These are phyloP conservation scores for Ogataea methanolica DNA, from an alignment of 805 yeast species.

Conservation along the genomic window DNA sequence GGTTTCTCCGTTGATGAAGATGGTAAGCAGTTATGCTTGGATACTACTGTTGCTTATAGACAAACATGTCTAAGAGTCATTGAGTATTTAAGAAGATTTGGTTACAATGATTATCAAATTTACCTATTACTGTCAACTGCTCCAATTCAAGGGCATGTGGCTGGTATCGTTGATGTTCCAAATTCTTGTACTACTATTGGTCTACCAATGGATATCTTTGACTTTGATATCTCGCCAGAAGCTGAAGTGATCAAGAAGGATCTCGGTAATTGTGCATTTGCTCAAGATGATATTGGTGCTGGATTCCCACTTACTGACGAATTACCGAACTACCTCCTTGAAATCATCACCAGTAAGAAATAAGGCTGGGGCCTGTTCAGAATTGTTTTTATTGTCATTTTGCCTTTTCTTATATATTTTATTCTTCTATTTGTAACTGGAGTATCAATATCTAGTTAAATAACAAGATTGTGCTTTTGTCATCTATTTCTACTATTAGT, in stretches of 20 bases:
- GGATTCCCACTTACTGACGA: conserved; percentile 18
- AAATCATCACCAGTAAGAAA: conserved; percentile 11
- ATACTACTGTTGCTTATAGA: conserved; percentile 47
- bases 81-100: conserved; percentile 45
- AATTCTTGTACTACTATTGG: conserved; percentile 49
- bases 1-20: conserved; percentile 48
- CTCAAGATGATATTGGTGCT: conserved; percentile 14
- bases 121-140: conserved; percentile 42
- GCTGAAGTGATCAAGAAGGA: conserved; percentile 25
- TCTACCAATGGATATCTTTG: conserved; percentile 47
- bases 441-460: no score
- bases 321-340: conserved; percentile 15
- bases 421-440: no score
- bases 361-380: not conserved
- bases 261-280: conserved; percentile 38
- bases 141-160: conserved; percentile 49
- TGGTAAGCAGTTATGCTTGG: conserved; percentile 41
- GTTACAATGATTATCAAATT: conserved; percentile 48
- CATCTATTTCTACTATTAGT: no score
- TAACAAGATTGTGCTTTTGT: no score
- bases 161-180: conserved; percentile 49
- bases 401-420: no score
- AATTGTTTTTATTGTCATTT: no score
- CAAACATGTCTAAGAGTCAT: conserved; percentile 46
- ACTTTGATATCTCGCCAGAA: conserved; percentile 42